Evolutionary conservation across 2,329 filamentous ascomycete genomes (phyloP), one percentile per base, ranked within the genome.

Genomic region (Scedosporium apiospermum): DNA sequence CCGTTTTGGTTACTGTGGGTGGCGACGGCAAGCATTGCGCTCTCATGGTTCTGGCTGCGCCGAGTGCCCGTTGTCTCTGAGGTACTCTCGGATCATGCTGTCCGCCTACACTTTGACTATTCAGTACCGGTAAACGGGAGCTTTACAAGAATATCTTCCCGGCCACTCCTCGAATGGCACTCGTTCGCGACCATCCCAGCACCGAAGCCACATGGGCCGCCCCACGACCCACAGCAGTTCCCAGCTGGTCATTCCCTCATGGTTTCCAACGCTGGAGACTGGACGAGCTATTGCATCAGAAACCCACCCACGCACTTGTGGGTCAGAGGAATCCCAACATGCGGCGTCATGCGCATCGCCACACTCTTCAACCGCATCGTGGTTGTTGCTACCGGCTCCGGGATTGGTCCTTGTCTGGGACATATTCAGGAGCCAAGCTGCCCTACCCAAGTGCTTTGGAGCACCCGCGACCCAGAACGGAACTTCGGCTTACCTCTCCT

Each of bases 251-350:
- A 88, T 74, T 90, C 87, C 0, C 77, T 89, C 34, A 76, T 92
- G 34, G 80, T 92, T 30, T 90, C 88, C 62, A 88, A 87, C 66
- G 88, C 88, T 3, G 89, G 89, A 23, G 88, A 92, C 74, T 92
- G 89, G 88, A 92, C 89, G 0, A 76, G 76, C 26, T 76, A 78
- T 38, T 81, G 83, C 63, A 90, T 92, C 73, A 74, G 79, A 58
- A 77, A 80, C 58, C 84, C 84, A 2, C 87, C 87, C 1, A 80
- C 75, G 0, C 74, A 81, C 60, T 74, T 91, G 57, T 92, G 86
- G 85, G 83, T 88, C 4, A 83, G 87, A 55, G 88, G 88, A 9
- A 78, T 87, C 0, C 86, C 88, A 1, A 81, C 85, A 2, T 85
- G 82, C 64, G 88, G 88, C 49, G 86, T 91, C 41, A 81, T 89